Evolutionary conservation across 768 basidiomycete species (phyloP).

Genomic region (Daedaleopsis nitida): DNA sequence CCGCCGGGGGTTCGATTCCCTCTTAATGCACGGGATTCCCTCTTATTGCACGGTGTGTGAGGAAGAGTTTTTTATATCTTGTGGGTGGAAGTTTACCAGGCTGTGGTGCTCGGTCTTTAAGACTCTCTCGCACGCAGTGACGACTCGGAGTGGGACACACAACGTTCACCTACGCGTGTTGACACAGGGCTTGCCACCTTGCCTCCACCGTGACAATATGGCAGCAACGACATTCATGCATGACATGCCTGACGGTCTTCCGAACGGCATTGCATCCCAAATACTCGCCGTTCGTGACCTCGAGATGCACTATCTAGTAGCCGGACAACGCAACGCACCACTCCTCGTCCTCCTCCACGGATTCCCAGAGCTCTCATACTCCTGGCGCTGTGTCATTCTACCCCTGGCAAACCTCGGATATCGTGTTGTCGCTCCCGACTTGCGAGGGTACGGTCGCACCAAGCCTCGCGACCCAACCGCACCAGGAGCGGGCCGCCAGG

Average conservation of each 20-base stretch:
- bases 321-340: constrained; percentile 34
- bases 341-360: constrained; percentile 64
- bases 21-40: constrained; percentile 86
- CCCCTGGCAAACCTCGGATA: constrained; percentile 55
- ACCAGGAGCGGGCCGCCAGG: constrained; percentile 16
- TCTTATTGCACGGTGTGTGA: constrained; percentile 60
- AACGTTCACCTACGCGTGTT: too few relatives aligned
- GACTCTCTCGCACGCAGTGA: background rate
- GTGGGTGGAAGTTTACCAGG: background rate
- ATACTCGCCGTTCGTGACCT: constrained; percentile 48
- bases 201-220: background rate
- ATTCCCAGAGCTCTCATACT: constrained; percentile 68
- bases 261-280: constrained; percentile 41
- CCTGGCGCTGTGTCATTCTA: constrained; percentile 60
- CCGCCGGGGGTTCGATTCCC: constrained; percentile 91
- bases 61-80: background rate
- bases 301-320: constrained; percentile 55
- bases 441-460: constrained; percentile 53
- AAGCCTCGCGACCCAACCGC: constrained; percentile 9
- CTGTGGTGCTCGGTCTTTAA: background rate
- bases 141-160: too few relatives aligned
- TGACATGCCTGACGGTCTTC: constrained; percentile 4
- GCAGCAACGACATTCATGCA: too few relatives aligned
- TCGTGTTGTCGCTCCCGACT: constrained; percentile 65
- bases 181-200: background rate